Conservation (phyloP, 1,139 yeast species). For the Yamadazyma kanchanaburiensis region DNA sequence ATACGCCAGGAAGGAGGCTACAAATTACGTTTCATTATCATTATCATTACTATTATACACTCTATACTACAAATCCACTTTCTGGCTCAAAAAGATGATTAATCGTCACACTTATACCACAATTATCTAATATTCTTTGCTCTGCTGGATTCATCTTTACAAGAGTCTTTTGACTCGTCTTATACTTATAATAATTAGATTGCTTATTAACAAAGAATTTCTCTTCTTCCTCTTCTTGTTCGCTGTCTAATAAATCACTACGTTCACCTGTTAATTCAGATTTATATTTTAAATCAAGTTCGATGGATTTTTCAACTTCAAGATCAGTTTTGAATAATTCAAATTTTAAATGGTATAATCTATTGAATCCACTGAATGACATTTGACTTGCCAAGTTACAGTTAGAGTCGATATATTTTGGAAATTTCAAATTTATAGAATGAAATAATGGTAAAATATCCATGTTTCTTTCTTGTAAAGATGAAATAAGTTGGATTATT, state of each 20-base stretch:
- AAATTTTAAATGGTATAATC: slow-evolving; percentile 8
- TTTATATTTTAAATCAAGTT: neutral
- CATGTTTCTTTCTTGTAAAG: slow-evolving; percentile 6
- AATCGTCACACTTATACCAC: too few species aligned
- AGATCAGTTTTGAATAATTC: slow-evolving; percentile 7
- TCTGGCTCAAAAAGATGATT: too few species aligned
- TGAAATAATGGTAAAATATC: slow-evolving; percentile 30
- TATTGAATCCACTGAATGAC: slow-evolving; percentile 3
- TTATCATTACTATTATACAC: too few species aligned
- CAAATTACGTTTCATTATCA: too few species aligned
- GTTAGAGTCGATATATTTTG: slow-evolving; percentile 22
- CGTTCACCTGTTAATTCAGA: slow-evolving; percentile 1
- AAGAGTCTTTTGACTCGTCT: slow-evolving; percentile 4
- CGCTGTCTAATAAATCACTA: slow-evolving; percentile 1
- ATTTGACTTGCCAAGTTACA: slow-evolving; percentile 7
- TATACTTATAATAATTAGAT: slow-evolving; percentile 18
- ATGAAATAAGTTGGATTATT: slow-evolving; percentile 17
- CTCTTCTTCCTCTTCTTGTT: slow-evolving; percentile 11
- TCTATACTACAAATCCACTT: too few species aligned
- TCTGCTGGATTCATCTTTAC: too few species aligned
- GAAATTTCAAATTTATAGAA: slow-evolving; percentile 25
- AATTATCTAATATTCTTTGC: too few species aligned
- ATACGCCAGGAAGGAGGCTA: too few species aligned
- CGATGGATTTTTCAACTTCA: neutral
- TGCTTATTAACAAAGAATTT: slow-evolving; percentile 15